Conservation (phyloP, 176 grass and related monocot species). For the Eragrostis curvula region DNA sequence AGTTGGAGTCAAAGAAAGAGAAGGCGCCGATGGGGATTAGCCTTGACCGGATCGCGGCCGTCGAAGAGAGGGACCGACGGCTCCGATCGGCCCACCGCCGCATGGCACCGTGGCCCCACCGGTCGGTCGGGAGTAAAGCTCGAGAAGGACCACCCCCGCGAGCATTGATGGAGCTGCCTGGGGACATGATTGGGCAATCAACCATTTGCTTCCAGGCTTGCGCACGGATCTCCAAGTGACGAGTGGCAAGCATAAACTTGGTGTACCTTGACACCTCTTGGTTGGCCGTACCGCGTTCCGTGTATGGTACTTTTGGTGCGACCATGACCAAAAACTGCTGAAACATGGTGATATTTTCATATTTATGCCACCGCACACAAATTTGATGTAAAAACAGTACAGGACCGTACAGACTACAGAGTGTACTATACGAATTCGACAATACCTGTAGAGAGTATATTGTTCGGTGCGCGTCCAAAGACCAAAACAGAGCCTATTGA, state of each 20-base stretch:
- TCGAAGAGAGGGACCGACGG: background rate
- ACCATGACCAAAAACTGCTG: background rate
- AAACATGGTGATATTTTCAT: background rate
- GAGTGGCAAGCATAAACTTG: background rate
- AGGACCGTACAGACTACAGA: no score
- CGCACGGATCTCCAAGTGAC: constrained; percentile 27
- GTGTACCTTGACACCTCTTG: background rate
- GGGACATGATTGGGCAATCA: constrained; percentile 44
- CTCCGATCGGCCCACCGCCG: constrained; percentile 6
- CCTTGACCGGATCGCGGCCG: constrained; percentile 31
- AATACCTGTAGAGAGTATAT: no score
- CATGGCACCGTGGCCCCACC: background rate
- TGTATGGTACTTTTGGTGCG: background rate
- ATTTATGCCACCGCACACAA: no score
- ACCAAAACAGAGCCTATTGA: background rate
- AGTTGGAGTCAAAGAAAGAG: constrained; percentile 51
- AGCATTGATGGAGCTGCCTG: constrained; percentile 50
- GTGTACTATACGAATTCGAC: no score
- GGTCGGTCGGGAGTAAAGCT: constrained; percentile 49
- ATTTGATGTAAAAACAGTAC: no score
- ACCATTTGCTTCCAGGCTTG: constrained; percentile 3
- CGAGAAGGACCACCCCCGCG: constrained; percentile 35
- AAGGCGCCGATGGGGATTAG: background rate
- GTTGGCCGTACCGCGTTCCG: no score
- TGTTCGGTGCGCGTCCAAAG: no score